Base-by-base conservation (phyloP, 306 rosid species). In the Alnus rubra region DNA sequence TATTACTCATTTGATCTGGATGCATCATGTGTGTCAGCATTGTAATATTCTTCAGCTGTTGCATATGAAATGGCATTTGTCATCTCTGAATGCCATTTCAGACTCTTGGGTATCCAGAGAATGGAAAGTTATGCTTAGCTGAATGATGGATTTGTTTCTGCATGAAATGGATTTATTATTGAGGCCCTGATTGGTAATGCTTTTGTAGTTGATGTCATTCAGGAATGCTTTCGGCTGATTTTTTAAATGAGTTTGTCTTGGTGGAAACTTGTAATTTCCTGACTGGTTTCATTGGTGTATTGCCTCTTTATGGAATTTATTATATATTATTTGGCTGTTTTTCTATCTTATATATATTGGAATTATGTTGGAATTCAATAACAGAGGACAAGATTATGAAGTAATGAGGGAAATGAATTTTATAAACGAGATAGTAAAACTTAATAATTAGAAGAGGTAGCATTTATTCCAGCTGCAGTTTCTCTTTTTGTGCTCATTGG, bases 201-300 rank as follows among this genome's bases (percentile, higher is more conserved):
- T 9, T 19, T 35, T 48, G 31, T 45, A 42, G 51, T 68, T 68
- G 72, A 42, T 68, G 50, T 45, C n/a, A 68, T 68, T 4, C 31
- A 15, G 0, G 28, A 39, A 68, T 18, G 3, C 52, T 68, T 67
- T 42, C 18, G 14, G 50, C 5, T 9, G 16, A 68, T 68, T 68
- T 16, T 39, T 39, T 2, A 68, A 42, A 68, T 42, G 14, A 68
- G 15, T 68, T 7, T 18, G 31, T 65, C 12, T 68, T 68, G 50
- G 47, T n/a, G 31, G 31, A 68, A 42, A 68, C 49, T 68, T 68
- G 49, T 39, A 68, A 18, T 68, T 68, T 68, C 8, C 72, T 67
- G 13, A 42, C 30, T 67, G 28, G 13, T 9, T 68, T 68, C 2
- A 4, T n/a, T 8, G 13, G 31, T 68, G 42, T 68, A 19, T 42